A percentile compares a stretch with the other conserved stretches of the same genome.
Evolutionary conservation across 73 alveolate species (phyloP).

Genomic region (Paramecium primaurelia): DNA sequence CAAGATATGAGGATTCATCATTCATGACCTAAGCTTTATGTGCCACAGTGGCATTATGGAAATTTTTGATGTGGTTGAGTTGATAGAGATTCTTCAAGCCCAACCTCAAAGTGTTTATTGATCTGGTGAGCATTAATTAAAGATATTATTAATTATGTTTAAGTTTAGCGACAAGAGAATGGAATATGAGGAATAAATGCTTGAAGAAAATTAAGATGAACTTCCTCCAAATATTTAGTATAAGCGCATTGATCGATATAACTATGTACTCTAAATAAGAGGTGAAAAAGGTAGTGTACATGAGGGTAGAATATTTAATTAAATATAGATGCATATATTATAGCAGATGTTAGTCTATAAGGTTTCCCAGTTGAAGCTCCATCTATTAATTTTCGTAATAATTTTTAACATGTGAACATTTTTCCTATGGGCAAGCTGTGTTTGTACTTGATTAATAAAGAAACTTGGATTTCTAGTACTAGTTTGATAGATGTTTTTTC

Average conservation of each 20-base stretch:
- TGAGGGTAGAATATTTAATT: not conserved
- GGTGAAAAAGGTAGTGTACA: not conserved
- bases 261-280: not conserved
- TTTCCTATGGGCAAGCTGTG: not conserved
- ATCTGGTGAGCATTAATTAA: slow-evolving; percentile 8
- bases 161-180: slow-evolving; percentile 1
- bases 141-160: not conserved
- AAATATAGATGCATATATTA: not conserved
- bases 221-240: not conserved
- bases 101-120: not conserved
- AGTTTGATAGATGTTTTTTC: not conserved
- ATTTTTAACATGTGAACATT: not conserved
- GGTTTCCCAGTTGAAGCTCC: not conserved
- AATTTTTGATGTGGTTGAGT: slow-evolving; percentile 46
- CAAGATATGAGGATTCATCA: slow-evolving; percentile 51
- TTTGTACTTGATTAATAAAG: not conserved
- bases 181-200: not conserved
- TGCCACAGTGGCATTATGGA: slow-evolving; percentile 46
- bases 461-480: not conserved
- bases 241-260: not conserved
- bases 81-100: slow-evolving; percentile 16
- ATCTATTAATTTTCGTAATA: not conserved
- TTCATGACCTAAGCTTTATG: slow-evolving; percentile 41
- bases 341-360: not conserved
- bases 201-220: not conserved